phyloP scores from a whole-genome alignment of 129 eudicot species.

The Flaveria brownii region DNA sequence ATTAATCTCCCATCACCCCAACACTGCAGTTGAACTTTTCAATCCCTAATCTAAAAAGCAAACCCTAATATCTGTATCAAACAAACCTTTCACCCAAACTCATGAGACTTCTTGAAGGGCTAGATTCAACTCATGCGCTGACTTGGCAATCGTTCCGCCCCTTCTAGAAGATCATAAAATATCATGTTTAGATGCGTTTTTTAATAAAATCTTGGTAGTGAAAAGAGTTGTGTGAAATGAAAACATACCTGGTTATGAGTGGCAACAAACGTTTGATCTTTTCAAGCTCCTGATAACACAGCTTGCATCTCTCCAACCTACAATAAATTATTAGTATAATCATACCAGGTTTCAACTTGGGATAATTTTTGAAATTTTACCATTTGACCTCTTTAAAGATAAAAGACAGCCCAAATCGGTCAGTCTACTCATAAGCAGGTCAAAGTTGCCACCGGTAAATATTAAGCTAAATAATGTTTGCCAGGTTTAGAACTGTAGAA shows the following conservation, averaged over 20 bases:
- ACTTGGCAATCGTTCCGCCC: constrained; percentile 89
- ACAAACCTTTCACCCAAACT: constrained; percentile 28
- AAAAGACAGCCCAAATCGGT: neutral
- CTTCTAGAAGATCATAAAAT: constrained; percentile 46
- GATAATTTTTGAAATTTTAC: neutral
- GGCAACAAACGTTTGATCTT: constrained; percentile 67
- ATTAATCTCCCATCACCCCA: constrained; percentile 36
- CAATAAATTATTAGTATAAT: neutral
- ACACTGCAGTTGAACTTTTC: constrained; percentile 37
- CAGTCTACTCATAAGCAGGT: neutral
- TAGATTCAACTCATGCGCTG: constrained; percentile 86
- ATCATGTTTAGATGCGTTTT: neutral
- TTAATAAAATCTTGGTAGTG: neutral
- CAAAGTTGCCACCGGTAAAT: neutral
- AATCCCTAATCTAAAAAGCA: constrained; percentile 36
- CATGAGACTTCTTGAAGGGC: constrained; percentile 83
- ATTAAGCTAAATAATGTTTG: neutral
- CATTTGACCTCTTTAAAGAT: constrained; percentile 1
- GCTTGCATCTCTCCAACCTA: constrained; percentile 87
- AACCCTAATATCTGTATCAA: constrained; percentile 35
- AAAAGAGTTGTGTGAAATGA: neutral
- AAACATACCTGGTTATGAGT: constrained; percentile 59
- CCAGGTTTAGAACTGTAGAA: neutral
- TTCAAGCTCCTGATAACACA: constrained; percentile 88
- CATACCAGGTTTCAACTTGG: neutral